These are phyloP conservation scores for Inonotus hispidus DNA, from an alignment of 1,284 basidiomycete species.

Conservation along the genomic window DNA sequence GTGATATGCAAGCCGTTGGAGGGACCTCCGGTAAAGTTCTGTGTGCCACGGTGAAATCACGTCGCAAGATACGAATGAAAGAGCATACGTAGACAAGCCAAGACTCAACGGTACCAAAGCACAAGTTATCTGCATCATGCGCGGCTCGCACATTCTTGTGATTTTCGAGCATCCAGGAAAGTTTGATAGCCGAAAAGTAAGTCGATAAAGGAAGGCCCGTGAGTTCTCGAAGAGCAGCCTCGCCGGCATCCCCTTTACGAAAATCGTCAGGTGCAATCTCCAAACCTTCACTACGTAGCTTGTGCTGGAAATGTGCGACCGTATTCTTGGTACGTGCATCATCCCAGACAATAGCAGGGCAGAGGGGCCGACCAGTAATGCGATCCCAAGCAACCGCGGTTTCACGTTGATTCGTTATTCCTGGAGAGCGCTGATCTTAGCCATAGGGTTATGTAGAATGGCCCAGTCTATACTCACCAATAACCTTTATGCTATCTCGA, in stretches of 20 bases:
- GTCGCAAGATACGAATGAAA: conserved; percentile 12
- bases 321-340: conserved; percentile 86
- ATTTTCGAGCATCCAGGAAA: conserved; percentile 96
- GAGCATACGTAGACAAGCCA: conserved; percentile 86
- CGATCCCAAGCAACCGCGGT: conserved; percentile 95
- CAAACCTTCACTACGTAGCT: conserved; percentile 71
- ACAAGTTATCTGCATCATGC: conserved; percentile 76
- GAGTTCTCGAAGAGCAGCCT: conserved; percentile 60
- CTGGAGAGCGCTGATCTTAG: conserved; percentile 33
- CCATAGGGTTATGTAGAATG: conserved; percentile 12
- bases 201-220: conserved; percentile 93
- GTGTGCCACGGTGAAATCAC: conserved; percentile 14
- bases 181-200: conserved; percentile 95
- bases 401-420: conserved; percentile 97
- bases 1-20: conserved; percentile 76
- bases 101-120: conserved; percentile 94
- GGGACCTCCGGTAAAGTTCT: conserved; percentile 82
- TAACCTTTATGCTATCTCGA: conserved; percentile 81
- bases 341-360: conserved; percentile 93
- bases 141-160: conserved; percentile 76
- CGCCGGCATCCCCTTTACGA: conserved; percentile 67
- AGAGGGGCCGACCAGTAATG: conserved; percentile 82
- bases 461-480: conserved; percentile 53
- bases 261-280: conserved; percentile 62
- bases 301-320: conserved; percentile 74